Evolutionary conservation across 192 early-diverging fungal genomes (phyloP), one percentile per base, ranked within the genome.

Genomic region (Dissophora ornata): DNA sequence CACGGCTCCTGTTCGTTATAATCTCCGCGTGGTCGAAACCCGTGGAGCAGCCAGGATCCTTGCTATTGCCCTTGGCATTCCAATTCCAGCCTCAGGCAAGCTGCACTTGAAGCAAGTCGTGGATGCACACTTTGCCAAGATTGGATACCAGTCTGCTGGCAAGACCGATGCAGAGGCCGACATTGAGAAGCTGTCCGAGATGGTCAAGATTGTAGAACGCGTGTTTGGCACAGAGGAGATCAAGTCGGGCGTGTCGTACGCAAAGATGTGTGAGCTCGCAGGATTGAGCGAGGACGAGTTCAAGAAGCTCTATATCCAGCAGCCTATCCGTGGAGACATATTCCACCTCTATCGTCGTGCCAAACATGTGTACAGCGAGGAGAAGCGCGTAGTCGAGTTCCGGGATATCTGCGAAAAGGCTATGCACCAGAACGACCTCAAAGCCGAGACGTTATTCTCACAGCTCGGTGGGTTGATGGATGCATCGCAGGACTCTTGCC

Each of bases 21-120:
- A 98, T 79, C 79, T 97, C 16, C 90, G 96, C 29, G 96, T 97
- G 0, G 92, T 97, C 19, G 96, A 98, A 66, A 95, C 93, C 11
- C 90, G 93, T 19, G 69, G 96, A 3, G 95, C 89, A 12, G 91
- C 92, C 3, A 78, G 89, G 15, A 79, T 92, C 33, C 63, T 94
- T 40, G 83, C 87, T 36, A 71, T 79, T 25, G 71, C 74, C 12
- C 67, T 91, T 8, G 87, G 85, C 2, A 46, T 82, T 25, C 44
- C 48, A 1, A 53, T 67, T 58, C 73, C 73, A 9, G 48, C 60
- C 48, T 77, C 62, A 42, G 62, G 62, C 38, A 79, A 63, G 46
- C 34, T 79, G 16, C 68, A 83, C 60, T 50, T 80, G 13, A 80
- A 77, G 49, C 66, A 78, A 41, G 86, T 84, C 25, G 57, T 71